Evolutionary conservation across 768 basidiomycete species (phyloP), one percentile per base, ranked within the genome.

Genomic region (Suillus variegatus): DNA sequence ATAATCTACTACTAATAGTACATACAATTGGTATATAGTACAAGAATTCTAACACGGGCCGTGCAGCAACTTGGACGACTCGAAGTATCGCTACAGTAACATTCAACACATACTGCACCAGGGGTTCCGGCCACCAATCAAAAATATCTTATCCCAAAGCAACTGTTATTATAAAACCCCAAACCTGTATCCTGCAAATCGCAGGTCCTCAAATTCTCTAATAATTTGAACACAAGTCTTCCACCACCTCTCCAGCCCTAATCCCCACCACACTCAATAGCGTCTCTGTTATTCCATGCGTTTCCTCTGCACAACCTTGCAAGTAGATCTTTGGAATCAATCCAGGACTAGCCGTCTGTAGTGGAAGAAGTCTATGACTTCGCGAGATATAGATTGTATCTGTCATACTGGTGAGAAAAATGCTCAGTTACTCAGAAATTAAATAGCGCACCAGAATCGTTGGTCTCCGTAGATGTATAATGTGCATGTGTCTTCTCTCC

Each of bases 201-300:
- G n/a, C 6, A 38, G 6, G 7, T 38, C n/a, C 20, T 20, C 10
- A 14, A 38, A 5, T 5, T 4, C 56, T 20, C 38, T 22, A 40
- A 57, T 22, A 18, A 56, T 64, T 51, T 16, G 43, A 41, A 57
- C 70, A 68, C 60, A 78, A 66, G 70, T 84, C 84, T 12, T 71
- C 76, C 20, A 83, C 74, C 8, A 84, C 78, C 68, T 84, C 81
- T 49, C 82, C 83, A 14, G 84, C 81, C 54, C 83, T 74, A 44
- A 81, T 69, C 25, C 80, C 77, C 10, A 82, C 58, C 18, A 82
- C 79, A 65, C 83, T 85, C 65, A 85, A 69, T 22, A 87, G 69
- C 13, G 84, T 84, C 65, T 86, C 79, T 54, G 75, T 76, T 60
- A 80, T 69, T 4, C 79, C 79, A 58, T 80, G 79, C 12, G 78